Base-by-base conservation (phyloP, 805 yeast species). In the Saccharomycopsis microspora region DNA sequence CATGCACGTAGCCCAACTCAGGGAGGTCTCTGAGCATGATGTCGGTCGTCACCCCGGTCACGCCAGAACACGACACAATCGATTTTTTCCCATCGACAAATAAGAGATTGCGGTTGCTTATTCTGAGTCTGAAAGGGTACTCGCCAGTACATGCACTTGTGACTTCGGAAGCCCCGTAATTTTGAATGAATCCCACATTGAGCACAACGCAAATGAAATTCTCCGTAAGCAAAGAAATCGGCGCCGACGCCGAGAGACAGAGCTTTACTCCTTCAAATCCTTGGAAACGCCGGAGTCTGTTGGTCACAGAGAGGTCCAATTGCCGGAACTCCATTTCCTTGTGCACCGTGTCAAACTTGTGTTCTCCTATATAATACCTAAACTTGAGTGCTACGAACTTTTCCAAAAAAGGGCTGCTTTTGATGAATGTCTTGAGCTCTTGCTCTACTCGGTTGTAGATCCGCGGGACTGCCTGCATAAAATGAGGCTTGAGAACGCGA, bases 161-260 rank as follows among this genome's bases (percentile, higher is more conserved):
- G 19, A 72, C 64, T 59, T 79, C 84, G 9, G 82, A 76, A 42
- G 76, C 69, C 7, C 84, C 84, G 59, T 78, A 80, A 29, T 83
- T 82, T 57, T 79, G 82, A 29, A 57, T 42, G 32, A 69, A 58
- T 8, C 67, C 60, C 43, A 71, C 58, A 41, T 70, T 68, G 43
- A 80, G 66, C 1, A 75, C 63, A 3, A 75, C 73, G 57, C 71
- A 74, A 54, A 80, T 61, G 60, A 77, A 79, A 49, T 66, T 67
- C 34, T 76, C 65, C 0, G 82, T 74, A 45, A 69, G 75, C 11
- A 71, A 67, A 33, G 78, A 68, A 50, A 80, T 69, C 19, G 85
- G 85, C 4, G 85, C 85, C 39, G 80, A 73, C 4, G 84, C 82
- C 44, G 67, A 58, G 45, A 63, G 57, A 41, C 65, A 51, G 38